Conservation (phyloP, 2,329 filamentous ascomycete genomes). For the Chrysoporthe austroafricana region DNA sequence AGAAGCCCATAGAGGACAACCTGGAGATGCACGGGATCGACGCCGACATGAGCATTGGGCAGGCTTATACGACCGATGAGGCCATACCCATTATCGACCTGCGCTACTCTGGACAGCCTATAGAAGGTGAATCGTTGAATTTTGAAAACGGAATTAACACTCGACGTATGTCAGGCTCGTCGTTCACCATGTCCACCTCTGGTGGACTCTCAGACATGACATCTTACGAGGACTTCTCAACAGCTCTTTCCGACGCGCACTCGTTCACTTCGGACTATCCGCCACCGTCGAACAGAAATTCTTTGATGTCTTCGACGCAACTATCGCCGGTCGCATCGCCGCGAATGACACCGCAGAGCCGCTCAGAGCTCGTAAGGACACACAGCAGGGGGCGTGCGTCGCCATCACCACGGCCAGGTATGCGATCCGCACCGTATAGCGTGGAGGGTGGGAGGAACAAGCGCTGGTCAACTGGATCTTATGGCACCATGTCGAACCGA, state of each 20-base stretch:
- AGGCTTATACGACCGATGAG: constrained; percentile 66
- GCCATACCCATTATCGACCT: constrained; percentile 65
- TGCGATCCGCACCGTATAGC: constrained; percentile 72
- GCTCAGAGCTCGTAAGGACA: constrained; percentile 64
- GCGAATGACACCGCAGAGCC: constrained; percentile 63
- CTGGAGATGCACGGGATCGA: constrained; percentile 61
- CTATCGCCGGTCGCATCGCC: constrained; percentile 76
- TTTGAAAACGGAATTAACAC: constrained; percentile 58
- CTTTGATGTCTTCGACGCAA: constrained; percentile 71
- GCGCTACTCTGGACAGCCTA: constrained; percentile 51
- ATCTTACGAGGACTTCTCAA: constrained; percentile 72
- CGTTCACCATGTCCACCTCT: constrained; percentile 72
- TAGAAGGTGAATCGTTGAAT: constrained; percentile 55
- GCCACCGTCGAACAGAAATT: constrained; percentile 68
- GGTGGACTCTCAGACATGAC: constrained; percentile 69
- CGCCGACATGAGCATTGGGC: constrained; percentile 62
- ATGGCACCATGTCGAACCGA: constrained; percentile 59
- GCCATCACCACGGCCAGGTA: constrained; percentile 69
- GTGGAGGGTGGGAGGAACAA: constrained; percentile 67
- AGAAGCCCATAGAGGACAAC: constrained; percentile 61
- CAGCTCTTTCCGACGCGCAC: constrained; percentile 67
- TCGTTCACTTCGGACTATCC: constrained; percentile 71
- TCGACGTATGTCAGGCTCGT: constrained; percentile 72
- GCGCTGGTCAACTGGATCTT: constrained; percentile 79
- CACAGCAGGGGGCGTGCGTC: constrained; percentile 73